Percentiles rank a stretch among this genome's conserved stretches.
Conservation (phyloP, 1,284 basidiomycete genomes). For the Ustanciosporium gigantosporum region DNA sequence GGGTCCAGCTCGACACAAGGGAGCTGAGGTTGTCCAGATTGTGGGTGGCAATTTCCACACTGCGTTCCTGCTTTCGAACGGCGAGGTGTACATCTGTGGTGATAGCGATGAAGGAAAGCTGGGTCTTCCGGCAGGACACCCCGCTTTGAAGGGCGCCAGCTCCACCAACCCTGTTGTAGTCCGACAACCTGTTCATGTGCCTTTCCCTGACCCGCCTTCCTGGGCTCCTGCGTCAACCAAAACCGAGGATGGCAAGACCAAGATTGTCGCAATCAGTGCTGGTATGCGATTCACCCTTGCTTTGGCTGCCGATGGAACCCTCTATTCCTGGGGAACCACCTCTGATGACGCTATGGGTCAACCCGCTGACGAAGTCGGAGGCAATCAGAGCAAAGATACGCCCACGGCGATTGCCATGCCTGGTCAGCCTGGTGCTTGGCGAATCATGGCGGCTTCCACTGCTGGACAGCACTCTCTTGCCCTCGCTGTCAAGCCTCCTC, state of each 20-base stretch:
- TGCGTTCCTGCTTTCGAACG: conserved; percentile 79
- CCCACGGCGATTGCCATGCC: conserved; percentile 70
- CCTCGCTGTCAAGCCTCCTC: conserved; percentile 54
- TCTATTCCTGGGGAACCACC: conserved; percentile 85
- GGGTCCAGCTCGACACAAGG: conserved; percentile 69
- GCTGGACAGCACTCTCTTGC: conserved; percentile 65
- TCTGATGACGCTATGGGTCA: conserved; percentile 66
- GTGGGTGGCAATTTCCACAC: conserved; percentile 82
- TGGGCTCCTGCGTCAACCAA: conserved; percentile 48
- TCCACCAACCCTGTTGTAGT: conserved; percentile 34
- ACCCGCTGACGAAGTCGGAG: conserved; percentile 49
- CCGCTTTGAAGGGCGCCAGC: conserved; percentile 23
- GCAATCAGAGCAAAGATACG: conserved; percentile 65
- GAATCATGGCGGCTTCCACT: conserved; percentile 62
- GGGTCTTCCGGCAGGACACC: conserved; percentile 36
- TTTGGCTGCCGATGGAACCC: conserved; percentile 74
- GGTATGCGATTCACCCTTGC: conserved; percentile 83
- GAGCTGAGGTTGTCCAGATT: conserved; percentile 65
- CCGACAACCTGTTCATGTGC: conserved; percentile 47
- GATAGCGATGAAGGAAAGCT: conserved; percentile 55
- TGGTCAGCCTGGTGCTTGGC: conserved; percentile 62
- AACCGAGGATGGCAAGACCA: conserved; percentile 65
- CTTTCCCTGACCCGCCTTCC: conserved; percentile 61
- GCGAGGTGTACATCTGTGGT: conserved; percentile 69
- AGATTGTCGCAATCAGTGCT: conserved; percentile 73